Evolutionary conservation across 2,329 filamentous ascomycete species (phyloP), one percentile per base, ranked within the genome.

Genomic region (Fusarium gaditjirri): DNA sequence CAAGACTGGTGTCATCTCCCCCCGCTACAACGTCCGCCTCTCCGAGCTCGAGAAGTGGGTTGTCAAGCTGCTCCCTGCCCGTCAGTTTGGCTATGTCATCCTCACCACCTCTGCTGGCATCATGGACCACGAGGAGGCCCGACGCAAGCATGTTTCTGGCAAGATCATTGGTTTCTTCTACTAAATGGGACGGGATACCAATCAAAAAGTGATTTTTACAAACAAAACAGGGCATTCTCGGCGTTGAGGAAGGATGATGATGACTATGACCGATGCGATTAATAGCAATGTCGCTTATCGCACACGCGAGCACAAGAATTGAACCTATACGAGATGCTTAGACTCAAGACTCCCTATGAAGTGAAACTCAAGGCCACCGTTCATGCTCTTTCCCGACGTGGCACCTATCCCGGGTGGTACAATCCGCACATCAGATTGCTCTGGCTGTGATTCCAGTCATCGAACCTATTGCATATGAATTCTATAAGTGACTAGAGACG

Each of bases 141-240:
- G 96, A 84, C 91, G 96, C 86, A 98, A 98, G 92, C 96, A 99
- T 89, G 96, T 98, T 83, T 92, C 95, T 79, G 96, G 96, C 87
- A 99, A 99, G 92, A 94, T 99, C 87, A 94, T 98, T 80, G 96
- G 96, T 81, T 99, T 98, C 92, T 98, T 98, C 91, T 98, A 98
- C 91, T 98, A 96, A 81, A 80, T 33, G 72, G 74, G 74, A 66
- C 69, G 69, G 65, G 73, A 74, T 60, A 68, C 54, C 57, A 71
- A 78, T 78, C 72, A 74, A 70, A 80, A 81, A 77, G 73, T 72
- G 69, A 71, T 73, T 68, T 57, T 61, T 14, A 55, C 68, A 73
- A 68, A 39, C 49, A 70, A 43, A 68, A 65, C 27, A 61, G 70
- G 79, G 78, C 78, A 81, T 78, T 78, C 79, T 80, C 77, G 81